Conservation (phyloP, 1,284 basidiomycete species). For the Boletellus deceptivus region DNA sequence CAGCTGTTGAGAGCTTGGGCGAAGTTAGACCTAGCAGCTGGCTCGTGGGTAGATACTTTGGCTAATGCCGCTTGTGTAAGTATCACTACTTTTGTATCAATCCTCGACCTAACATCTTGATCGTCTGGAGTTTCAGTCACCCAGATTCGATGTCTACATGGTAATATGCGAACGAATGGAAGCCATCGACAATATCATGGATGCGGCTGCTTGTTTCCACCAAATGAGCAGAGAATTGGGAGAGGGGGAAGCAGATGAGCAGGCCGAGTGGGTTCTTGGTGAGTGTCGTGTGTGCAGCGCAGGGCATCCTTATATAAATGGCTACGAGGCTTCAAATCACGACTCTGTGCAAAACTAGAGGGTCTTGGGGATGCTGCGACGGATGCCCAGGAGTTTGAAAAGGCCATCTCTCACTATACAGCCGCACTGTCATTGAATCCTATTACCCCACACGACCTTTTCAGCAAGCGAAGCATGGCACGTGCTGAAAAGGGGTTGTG, state of each 20-base stretch:
- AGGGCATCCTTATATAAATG: not conserved
- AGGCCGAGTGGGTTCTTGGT: not conserved
- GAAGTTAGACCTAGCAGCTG: not conserved
- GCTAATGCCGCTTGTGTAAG: not conserved
- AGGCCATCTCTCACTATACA: not conserved
- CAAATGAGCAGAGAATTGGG: not conserved
- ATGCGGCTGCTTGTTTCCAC: not conserved
- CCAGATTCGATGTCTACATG: not conserved
- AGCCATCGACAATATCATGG: not conserved
- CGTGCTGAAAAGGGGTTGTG: not conserved
- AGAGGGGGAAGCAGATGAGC: too few relatives aligned
- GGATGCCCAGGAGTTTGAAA: not conserved
- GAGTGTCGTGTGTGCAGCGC: not conserved
- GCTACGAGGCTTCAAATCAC: not conserved
- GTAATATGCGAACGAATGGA: not conserved
- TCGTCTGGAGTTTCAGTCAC: not conserved
- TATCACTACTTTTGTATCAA: not conserved
- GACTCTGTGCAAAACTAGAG: not conserved
- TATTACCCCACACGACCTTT: not conserved
- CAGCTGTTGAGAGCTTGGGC: constrained; percentile 5
- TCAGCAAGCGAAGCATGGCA: not conserved
- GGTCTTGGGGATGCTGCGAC: not conserved
- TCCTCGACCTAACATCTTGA: not conserved
- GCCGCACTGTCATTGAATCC: not conserved
- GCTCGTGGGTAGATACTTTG: constrained; percentile 1